These are phyloP conservation scores for Scutellaria minor DNA, from an alignment of 257 asterid genomes.

Conservation along the genomic window DNA sequence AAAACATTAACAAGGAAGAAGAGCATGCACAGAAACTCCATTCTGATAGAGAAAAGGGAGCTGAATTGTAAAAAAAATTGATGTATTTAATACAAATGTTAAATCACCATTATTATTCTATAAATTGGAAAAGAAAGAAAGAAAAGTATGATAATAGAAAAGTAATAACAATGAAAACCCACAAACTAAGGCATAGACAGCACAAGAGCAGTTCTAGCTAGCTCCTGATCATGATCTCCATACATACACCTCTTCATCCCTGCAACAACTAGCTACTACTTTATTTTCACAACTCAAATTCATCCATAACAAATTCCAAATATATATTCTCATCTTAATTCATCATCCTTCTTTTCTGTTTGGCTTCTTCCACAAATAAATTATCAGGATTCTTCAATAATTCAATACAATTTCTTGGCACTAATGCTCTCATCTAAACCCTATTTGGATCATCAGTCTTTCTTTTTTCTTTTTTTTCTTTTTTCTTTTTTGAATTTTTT, in stretches of 20 bases:
- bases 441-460: slow-evolving; percentile 33
- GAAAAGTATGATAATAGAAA: slow-evolving; percentile 33
- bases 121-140: slow-evolving; percentile 19
- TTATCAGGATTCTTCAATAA: slow-evolving; percentile 43
- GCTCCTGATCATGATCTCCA: slow-evolving; percentile 47
- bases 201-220: slow-evolving; percentile 42
- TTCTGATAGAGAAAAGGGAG: not conserved
- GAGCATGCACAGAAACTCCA: not conserved
- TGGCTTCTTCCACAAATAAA: slow-evolving; percentile 38
- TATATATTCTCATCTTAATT: slow-evolving; percentile 40
- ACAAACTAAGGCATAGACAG: slow-evolving; percentile 42
- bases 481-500: slow-evolving; percentile 12
- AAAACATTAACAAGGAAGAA: not conserved
- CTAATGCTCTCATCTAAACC: slow-evolving; percentile 39
- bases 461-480: too few species aligned
- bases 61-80: not conserved
- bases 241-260: slow-evolving; percentile 50
- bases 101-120: slow-evolving; percentile 32
- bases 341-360: slow-evolving; percentile 41
- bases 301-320: slow-evolving; percentile 46
- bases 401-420: slow-evolving; percentile 50
- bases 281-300: slow-evolving; percentile 59
- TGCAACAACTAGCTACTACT: slow-evolving; percentile 46
- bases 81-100: slow-evolving; percentile 29
- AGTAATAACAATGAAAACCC: slow-evolving; percentile 45